Evolutionary conservation across 2,329 filamentous ascomycete genomes (phyloP).

Genomic region (Trichophaea hybrida): DNA sequence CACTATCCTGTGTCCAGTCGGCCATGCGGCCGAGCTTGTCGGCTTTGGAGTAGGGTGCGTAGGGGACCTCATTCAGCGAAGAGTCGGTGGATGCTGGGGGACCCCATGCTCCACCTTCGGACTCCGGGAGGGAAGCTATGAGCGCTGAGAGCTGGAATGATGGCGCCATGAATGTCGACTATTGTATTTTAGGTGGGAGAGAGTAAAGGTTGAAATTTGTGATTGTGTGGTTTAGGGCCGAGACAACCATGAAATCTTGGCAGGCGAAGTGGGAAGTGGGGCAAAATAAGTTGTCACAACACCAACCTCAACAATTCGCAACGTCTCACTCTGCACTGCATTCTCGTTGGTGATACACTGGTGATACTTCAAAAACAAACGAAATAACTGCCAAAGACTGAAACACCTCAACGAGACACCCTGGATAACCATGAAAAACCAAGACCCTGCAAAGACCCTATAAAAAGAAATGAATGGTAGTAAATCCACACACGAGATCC

Average conservation of each 20-base stretch:
- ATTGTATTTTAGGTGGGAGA: not conserved
- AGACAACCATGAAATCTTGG: not conserved
- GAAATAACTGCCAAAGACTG: not conserved
- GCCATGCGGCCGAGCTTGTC: slow-evolving; percentile 99
- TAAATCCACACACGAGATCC: not conserved
- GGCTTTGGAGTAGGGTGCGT: slow-evolving; percentile 95
- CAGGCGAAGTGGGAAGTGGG: slow-evolving; percentile 1
- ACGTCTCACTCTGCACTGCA: not conserved
- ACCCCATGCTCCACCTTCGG: slow-evolving; percentile 50
- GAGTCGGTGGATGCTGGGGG: slow-evolving; percentile 65
- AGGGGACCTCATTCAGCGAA: slow-evolving; percentile 85
- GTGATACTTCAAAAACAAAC: not conserved
- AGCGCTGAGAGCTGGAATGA: slow-evolving; percentile 17
- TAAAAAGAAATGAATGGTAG: not conserved
- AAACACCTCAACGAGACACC: not conserved
- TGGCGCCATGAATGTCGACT: slow-evolving; percentile 10
- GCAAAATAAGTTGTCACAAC: not conserved
- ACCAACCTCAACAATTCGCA: not conserved
- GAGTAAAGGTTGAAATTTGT: not conserved
- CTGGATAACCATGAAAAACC: not conserved
- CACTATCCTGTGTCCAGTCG: slow-evolving; percentile 76
- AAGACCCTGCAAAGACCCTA: not conserved
- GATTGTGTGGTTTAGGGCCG: not conserved
- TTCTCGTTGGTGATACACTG: not conserved
- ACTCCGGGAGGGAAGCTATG: slow-evolving; percentile 19